phyloP scores from a whole-genome alignment of 2,329 filamentous ascomycete species.

The Trichoderma sp. region DNA sequence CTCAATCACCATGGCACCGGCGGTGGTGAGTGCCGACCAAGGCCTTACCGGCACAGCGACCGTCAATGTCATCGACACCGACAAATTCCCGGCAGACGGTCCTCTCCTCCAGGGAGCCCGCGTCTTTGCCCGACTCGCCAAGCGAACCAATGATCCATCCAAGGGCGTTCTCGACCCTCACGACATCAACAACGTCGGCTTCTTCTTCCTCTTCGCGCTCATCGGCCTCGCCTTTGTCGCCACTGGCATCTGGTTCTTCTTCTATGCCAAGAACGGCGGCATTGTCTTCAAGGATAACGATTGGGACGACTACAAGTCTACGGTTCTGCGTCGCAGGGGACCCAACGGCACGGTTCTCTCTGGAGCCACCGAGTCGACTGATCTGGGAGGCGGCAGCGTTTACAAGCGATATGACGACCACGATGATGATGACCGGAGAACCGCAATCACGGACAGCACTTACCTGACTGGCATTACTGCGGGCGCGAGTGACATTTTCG shows the following conservation, averaged over 20 bases:
- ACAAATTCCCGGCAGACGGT: constrained; percentile 35
- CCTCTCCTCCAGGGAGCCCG: constrained; percentile 43
- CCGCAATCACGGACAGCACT: constrained; percentile 45
- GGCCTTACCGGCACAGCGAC: constrained; percentile 26
- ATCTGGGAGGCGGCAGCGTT: constrained; percentile 83
- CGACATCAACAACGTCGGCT: constrained; percentile 63
- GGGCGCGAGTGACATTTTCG: constrained; percentile 54
- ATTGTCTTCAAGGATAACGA: constrained; percentile 83
- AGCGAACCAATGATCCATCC: constrained; percentile 39
- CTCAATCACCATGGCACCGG: constrained; percentile 39
- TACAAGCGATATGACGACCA: constrained; percentile 66
- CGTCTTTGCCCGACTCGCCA: constrained; percentile 36
- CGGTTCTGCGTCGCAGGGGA: constrained; percentile 82
- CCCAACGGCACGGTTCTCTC: constrained; percentile 84
- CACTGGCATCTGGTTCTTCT: constrained; percentile 92
- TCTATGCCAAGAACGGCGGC: constrained; percentile 94
- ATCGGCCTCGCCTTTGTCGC: constrained; percentile 75
- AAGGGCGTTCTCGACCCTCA: constrained; percentile 53
- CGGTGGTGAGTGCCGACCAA: constrained; percentile 34
- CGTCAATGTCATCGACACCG: constrained; percentile 19
- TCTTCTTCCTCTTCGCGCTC: constrained; percentile 83
- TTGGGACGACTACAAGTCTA: constrained; percentile 98
- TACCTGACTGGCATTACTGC: constrained; percentile 56
- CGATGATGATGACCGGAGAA: constrained; percentile 45
- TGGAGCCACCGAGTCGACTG: constrained; percentile 77